These are phyloP conservation scores for Clavulina sp. DNA, from an alignment of 768 basidiomycete species.

Conservation along the genomic window DNA sequence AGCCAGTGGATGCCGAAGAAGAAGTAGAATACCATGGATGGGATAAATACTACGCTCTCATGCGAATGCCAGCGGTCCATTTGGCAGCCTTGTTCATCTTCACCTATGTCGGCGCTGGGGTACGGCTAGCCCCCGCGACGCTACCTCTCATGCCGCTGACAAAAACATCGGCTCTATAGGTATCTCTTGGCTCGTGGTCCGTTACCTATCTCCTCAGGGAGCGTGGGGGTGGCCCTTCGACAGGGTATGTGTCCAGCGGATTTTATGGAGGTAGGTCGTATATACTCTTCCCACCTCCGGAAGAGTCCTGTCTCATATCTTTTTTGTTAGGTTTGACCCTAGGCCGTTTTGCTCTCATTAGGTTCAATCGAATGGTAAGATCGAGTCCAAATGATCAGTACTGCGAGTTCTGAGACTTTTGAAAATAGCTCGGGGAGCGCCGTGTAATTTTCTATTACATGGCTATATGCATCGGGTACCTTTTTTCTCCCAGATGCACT, in stretches of 20 bases:
- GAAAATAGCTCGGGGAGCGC: slow-evolving; percentile 17
- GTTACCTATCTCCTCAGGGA: slow-evolving; percentile 32
- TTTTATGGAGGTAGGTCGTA: slow-evolving; percentile 28
- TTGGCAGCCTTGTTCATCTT: slow-evolving; percentile 11
- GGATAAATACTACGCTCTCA: no score
- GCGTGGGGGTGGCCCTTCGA: slow-evolving; percentile 27
- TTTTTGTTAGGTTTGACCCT: background rate
- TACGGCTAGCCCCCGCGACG: no score
- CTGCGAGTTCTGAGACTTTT: background rate
- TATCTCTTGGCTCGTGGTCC: slow-evolving; percentile 29
- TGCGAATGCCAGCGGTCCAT: slow-evolving; percentile 9
- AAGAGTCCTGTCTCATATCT: no score
- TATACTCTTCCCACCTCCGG: no score
- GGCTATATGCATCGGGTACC: slow-evolving; percentile 14
- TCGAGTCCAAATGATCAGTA: background rate
- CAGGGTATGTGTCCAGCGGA: slow-evolving; percentile 35
- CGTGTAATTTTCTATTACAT: slow-evolving; percentile 22
- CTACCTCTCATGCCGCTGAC: no score
- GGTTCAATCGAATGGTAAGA: no score
- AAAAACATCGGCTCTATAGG: background rate
- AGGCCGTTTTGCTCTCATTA: background rate
- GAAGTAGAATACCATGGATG: slow-evolving; percentile 3
- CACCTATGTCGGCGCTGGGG: slow-evolving; percentile 13
- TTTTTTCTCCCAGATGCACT: background rate
- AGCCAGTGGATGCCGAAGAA: background rate